Conservation (phyloP, 495 filamentous ascomycete species). For the Daldinia childiae region DNA sequence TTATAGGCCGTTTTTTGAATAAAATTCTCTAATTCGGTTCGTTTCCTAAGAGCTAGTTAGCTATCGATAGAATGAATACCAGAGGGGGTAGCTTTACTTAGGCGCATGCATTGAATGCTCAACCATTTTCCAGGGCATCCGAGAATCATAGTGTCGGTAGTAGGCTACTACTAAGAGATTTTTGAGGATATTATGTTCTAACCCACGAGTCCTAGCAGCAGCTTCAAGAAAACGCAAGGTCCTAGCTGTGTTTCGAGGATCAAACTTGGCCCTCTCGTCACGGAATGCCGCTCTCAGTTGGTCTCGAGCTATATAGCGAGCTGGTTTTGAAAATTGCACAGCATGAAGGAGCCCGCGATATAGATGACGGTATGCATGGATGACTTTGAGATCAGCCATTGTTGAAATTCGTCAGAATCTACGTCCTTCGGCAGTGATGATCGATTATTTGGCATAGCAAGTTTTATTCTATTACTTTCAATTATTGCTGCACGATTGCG, state of each 20-base stretch:
- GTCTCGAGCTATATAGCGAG: slow-evolving; percentile 71
- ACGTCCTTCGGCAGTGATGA: background rate
- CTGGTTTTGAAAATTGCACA: slow-evolving; percentile 80
- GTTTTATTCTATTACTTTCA: background rate
- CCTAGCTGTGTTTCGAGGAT: slow-evolving; percentile 69
- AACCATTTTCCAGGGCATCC: slow-evolving; percentile 9
- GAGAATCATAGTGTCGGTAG: slow-evolving; percentile 11
- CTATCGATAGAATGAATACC: background rate
- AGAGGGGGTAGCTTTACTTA: slow-evolving; percentile 4
- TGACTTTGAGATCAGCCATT: slow-evolving; percentile 56
- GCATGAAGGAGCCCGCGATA: slow-evolving; percentile 78
- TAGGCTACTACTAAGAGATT: slow-evolving; percentile 66
- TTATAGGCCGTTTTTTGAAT: slow-evolving; percentile 50
- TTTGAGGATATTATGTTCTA: slow-evolving; percentile 84
- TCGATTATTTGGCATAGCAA: background rate
- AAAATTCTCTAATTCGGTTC: slow-evolving; percentile 2
- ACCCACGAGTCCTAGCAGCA: slow-evolving; percentile 69
- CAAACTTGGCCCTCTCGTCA: slow-evolving; percentile 62
- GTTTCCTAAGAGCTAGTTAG: slow-evolving; percentile 23
- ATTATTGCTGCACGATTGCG: background rate
- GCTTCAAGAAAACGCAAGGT: slow-evolving; percentile 80
- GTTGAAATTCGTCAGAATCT: background rate
- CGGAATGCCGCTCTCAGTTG: slow-evolving; percentile 79
- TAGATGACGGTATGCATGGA: slow-evolving; percentile 82
- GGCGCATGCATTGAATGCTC: background rate